Conservation (phyloP, 441 rosid species). For the Francoa sonchifolia region DNA sequence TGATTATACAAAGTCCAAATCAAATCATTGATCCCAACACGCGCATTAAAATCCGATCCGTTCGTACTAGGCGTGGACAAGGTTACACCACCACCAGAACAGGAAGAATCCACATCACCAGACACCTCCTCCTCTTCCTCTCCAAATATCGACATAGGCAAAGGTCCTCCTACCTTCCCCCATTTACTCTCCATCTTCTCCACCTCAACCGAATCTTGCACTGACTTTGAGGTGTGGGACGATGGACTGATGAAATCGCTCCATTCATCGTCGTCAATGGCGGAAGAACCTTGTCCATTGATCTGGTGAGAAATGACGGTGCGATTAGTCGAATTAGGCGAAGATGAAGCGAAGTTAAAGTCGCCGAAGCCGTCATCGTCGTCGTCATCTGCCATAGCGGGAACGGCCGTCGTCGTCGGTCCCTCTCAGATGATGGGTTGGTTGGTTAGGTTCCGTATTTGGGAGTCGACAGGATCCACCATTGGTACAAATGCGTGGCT, state of each 20-base stretch:
- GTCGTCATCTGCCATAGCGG: conserved; percentile 16
- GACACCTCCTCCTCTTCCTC: conserved; percentile 31
- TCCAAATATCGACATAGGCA: conserved; percentile 77
- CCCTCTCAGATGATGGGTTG: no score
- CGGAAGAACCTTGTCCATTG: conserved; percentile 27
- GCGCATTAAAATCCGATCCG: conserved; percentile 14
- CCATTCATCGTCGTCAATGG: conserved; percentile 44
- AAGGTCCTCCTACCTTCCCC: conserved; percentile 43
- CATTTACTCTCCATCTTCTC: conserved; percentile 20
- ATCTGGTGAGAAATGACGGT: conserved; percentile 12
- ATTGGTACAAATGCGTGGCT: no score
- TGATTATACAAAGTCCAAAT: conserved; percentile 33
- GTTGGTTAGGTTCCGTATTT: no score
- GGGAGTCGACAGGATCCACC: no score
- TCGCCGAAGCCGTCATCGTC: conserved; percentile 35
- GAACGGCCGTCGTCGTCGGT: no score
- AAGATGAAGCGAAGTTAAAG: conserved; percentile 25
- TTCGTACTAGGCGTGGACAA: conserved; percentile 16
- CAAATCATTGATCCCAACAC: conserved; percentile 23
- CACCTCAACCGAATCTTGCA: conserved; percentile 18
- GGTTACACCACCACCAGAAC: conserved; percentile 18
- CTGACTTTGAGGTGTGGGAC: conserved; percentile 16
- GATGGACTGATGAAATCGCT: conserved; percentile 46
- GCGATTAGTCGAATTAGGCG: not conserved
- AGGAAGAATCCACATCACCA: conserved; percentile 17